Base-by-base conservation (phyloP, 1,284 basidiomycete genomes). In the Termitomyces sp. region DNA sequence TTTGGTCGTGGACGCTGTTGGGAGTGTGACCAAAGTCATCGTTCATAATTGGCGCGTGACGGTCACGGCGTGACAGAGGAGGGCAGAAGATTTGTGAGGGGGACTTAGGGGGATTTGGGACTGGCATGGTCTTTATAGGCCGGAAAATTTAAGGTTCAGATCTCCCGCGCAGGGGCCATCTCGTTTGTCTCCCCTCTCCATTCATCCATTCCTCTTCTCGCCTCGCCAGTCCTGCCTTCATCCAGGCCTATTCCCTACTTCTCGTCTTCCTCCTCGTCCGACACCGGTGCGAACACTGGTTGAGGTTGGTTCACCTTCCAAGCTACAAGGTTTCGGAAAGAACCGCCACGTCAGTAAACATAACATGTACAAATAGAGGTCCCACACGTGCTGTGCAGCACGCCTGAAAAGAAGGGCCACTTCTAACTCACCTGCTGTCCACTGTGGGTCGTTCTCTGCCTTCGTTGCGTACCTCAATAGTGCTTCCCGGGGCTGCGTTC, bases 391-490 rank as follows among this genome's bases (percentile, higher is more conserved):
- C 67, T 53, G 63, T 63, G 60, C 64, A 55, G 51, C 61, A 58
- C 62, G 61, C 47, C 53, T 45, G 60, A 48, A 55, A 17, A 53
- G 53, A 57, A 36, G 50, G 59, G 66, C 66, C 70, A 67, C 65
- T 62, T 50, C 44, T 49, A 52, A 52, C 87, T 77, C 72, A 88
- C 91, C 91, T 72, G 71, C 73, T 31, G 92, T 94, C 86, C 88
- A 94, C 63, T 84, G 79, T 47, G 88, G 89, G 67, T 94, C 86
- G 56, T 79, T 73, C 30, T 92, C 83, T 63, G 86, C 86, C 61
- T 76, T 69, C 21, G 86, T 75, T 19, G 95, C 96, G 65, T 96
- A 98, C 73, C 88, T 94, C 78, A 99, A 87, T 59, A 99, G 74
- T 3, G 96, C 96, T 73, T 98, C 94, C 60, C 96, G 86, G 31